phyloP scores from a whole-genome alignment of 768 basidiomycete species.

The Phaeotremella fagi region DNA sequence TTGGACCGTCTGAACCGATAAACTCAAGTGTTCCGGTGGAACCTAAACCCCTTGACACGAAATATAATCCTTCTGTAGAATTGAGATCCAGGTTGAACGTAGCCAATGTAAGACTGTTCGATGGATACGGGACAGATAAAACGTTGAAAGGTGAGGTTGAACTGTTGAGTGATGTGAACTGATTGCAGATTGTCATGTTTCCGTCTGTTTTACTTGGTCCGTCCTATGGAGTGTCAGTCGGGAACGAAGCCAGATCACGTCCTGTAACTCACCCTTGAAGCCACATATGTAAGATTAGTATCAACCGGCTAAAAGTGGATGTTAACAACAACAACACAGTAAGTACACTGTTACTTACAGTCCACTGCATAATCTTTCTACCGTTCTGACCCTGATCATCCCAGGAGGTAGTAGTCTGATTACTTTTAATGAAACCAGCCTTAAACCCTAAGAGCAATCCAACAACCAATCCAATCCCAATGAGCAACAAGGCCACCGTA shows the following conservation, averaged over 20 bases:
- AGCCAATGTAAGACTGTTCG: slow-evolving; percentile 22
- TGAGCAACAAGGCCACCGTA: slow-evolving; percentile 11
- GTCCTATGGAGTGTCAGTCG: slow-evolving; percentile 24
- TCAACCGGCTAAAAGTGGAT: slow-evolving; percentile 7
- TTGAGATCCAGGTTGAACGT: slow-evolving; percentile 35
- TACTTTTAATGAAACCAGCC: not conserved
- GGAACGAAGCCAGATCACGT: no score
- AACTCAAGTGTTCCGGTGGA: slow-evolving; percentile 37
- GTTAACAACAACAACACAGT: not conserved
- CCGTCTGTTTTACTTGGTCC: slow-evolving; percentile 33
- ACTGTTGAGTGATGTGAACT: slow-evolving; percentile 24
- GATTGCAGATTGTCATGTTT: slow-evolving; percentile 29
- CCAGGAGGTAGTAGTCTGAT: slow-evolving; percentile 15
- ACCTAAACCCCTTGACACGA: slow-evolving; percentile 35
- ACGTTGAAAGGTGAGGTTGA: slow-evolving; percentile 21
- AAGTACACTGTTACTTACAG: slow-evolving; percentile 11
- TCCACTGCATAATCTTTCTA: slow-evolving; percentile 18
- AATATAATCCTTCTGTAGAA: slow-evolving; percentile 14
- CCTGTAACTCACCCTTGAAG: slow-evolving; percentile 26
- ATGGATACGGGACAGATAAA: slow-evolving; percentile 36
- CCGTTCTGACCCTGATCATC: slow-evolving; percentile 16
- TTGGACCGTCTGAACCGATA: slow-evolving; percentile 30
- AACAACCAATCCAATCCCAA: slow-evolving; percentile 28
- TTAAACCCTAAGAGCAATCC: slow-evolving; percentile 31
- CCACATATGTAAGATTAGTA: slow-evolving; percentile 27